These are phyloP conservation scores for Conticribra guillardii DNA, from an alignment of 108 stramenopile species.

Conservation along the genomic window DNA sequence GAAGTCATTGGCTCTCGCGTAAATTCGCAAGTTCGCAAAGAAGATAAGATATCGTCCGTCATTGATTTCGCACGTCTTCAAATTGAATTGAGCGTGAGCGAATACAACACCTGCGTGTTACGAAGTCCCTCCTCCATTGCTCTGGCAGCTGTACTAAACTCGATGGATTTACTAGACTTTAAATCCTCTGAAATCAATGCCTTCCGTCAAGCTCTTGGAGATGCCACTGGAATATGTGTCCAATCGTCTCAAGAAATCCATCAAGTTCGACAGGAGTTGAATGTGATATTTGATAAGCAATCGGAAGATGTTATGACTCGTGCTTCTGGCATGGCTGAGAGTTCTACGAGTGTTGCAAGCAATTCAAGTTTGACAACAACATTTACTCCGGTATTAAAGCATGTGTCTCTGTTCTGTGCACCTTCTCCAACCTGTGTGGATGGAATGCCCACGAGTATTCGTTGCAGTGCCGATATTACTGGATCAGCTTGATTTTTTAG, in stretches of 20 bases:
- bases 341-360: too few relatives aligned
- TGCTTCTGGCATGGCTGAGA: too few relatives aligned
- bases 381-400: too few relatives aligned
- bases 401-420: too few relatives aligned
- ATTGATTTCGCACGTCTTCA: constrained; percentile 36
- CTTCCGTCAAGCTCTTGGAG: constrained; percentile 7
- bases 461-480: too few relatives aligned
- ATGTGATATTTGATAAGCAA: constrained; percentile 32
- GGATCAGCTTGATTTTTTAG: too few relatives aligned
- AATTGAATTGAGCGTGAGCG: constrained; percentile 26
- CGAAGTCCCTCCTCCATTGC: constrained; percentile 46
- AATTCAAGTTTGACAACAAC: too few relatives aligned
- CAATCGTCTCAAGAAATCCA: neutral
- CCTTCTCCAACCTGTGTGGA: too few relatives aligned
- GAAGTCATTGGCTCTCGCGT: neutral
- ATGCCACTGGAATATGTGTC: constrained; percentile 1
- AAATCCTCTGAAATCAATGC: constrained; percentile 10
- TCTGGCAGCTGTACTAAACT: constrained; percentile 70
- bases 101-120: constrained; percentile 19
- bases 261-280: constrained; percentile 8
- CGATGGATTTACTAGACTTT: constrained; percentile 61
- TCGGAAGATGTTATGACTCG: too few relatives aligned
- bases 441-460: too few relatives aligned
- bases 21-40: neutral
- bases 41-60: constrained; percentile 1